Conservation (phyloP, 148 eudicot species). For the Selenicereus undatus region DNA sequence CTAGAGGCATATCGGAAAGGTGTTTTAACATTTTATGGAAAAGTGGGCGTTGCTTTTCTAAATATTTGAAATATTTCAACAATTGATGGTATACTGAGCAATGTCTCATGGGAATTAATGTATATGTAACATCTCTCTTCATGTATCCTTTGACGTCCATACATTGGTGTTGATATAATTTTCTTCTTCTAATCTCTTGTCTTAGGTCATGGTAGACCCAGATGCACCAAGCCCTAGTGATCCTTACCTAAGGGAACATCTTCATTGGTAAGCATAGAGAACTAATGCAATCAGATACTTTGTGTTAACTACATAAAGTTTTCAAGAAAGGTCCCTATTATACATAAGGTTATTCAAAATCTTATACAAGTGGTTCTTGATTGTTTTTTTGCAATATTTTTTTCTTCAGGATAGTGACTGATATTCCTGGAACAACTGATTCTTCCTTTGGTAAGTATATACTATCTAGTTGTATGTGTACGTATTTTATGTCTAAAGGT, state of each 20-base stretch:
- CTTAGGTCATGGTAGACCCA: constrained; percentile 85
- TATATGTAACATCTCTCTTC: background rate
- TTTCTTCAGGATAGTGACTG: constrained; percentile 68
- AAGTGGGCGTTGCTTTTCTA: no score
- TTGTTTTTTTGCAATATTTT: background rate
- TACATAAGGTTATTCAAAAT: background rate
- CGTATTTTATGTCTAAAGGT: background rate
- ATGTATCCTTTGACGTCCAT: background rate
- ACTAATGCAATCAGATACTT: background rate
- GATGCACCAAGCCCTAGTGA: constrained; percentile 95
- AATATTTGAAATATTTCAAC: no score
- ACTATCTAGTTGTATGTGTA: background rate
- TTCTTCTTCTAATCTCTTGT: background rate
- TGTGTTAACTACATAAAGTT: no score
- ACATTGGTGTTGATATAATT: background rate
- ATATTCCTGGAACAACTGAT: constrained; percentile 91
- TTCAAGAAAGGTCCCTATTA: background rate
- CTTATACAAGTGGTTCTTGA: background rate
- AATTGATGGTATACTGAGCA: background rate
- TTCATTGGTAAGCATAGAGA: constrained; percentile 60
- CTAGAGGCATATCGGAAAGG: no score
- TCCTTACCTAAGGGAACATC: constrained; percentile 75
- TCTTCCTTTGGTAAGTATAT: constrained; percentile 66
- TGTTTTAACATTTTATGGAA: no score
- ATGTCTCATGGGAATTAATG: background rate